Base-by-base conservation (phyloP, 139 green algal species). In the Pycnococcus provasolii region DNA sequence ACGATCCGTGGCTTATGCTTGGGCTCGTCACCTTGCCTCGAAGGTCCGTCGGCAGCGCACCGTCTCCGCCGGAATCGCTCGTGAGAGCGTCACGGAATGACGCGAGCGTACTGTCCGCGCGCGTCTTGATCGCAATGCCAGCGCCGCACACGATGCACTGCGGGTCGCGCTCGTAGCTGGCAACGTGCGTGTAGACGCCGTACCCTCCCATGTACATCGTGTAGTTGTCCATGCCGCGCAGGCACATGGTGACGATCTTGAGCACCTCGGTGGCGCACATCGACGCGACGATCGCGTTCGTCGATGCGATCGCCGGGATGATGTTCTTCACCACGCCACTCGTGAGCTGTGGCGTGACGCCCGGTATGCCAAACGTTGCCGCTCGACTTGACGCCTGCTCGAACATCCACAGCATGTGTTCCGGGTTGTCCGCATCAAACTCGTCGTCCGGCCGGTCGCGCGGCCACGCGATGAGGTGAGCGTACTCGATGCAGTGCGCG, bases 401-500 rank as follows among this genome's bases (percentile, higher is more conserved):
- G 73, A 86, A 93, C 67, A 97, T 80, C 93, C 93, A 99, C 57
- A 81, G 68, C 89, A 99, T 94, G 85, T 99, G 91, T 77, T 94
- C 87, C 66, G 92, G 82, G 46, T 88, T 83, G 71, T 97, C 92
- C 4, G 87, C 78, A 70, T 99, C 92, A 78, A 99, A 97, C 50
- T 84, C 40, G 26, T 75, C 52, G 4, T 60, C 41, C 1, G 45
- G 26, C 2, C 53, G 8, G 9, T 78, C 77, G 63, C 86, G 71
- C 11, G 75, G 76, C 94, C 94, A 99, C 65, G 90, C 83, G 55
- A 99, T 95, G 40, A 98, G 80, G 61, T 97, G 86, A 5, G 83
- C 91, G 61, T 96, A 98, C 81, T 99, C 94, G 48, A 99, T 96
- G 80, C 94, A 99, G 80, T 99, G 94, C 7, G 89, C 88, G 3